Percentiles rank a stretch among this genome's conserved stretches.
Evolutionary conservation across 164 flowering plant genomes (phyloP).

Genomic region (Annona cherimola): DNA sequence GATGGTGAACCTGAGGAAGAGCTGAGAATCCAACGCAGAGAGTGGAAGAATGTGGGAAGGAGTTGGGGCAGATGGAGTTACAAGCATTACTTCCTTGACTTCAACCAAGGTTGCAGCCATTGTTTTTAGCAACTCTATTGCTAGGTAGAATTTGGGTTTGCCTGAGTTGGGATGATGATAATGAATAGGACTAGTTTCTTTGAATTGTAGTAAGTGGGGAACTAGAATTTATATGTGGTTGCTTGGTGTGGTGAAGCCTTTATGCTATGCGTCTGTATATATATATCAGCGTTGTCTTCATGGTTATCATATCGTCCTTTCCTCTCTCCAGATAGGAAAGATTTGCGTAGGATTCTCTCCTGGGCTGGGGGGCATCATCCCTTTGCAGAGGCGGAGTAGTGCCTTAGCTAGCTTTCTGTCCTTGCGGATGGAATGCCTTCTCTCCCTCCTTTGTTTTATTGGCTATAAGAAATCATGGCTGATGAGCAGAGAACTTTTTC

Average conservation of each 20-base stretch:
- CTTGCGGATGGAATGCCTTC: slow-evolving; percentile 1
- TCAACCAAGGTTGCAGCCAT: slow-evolving; percentile 6
- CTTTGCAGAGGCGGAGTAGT: neutral
- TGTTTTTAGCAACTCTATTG: neutral
- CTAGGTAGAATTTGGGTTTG: slow-evolving; percentile 2
- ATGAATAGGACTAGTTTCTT: neutral
- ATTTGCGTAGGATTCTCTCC: slow-evolving; percentile 7
- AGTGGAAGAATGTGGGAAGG: slow-evolving; percentile 45
- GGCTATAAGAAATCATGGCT: neutral
- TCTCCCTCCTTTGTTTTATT: neutral
- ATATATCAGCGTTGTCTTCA: neutral
- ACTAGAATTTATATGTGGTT: neutral
- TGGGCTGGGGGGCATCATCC: neutral
- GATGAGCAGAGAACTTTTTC: neutral
- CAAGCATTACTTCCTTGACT: slow-evolving; percentile 35
- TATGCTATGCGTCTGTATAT: neutral
- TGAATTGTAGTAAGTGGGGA: neutral
- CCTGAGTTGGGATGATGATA: neutral
- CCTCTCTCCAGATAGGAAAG: neutral
- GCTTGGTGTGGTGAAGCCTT: neutral
- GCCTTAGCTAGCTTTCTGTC: slow-evolving; percentile 5
- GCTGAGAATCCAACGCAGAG: slow-evolving; percentile 70
- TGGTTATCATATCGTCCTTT: neutral
- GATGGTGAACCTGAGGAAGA: slow-evolving; percentile 65
- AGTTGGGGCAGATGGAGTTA: slow-evolving; percentile 56